Evolutionary conservation across 108 stramenopile species (phyloP).

Genomic region (Skeletonema grethae): DNA sequence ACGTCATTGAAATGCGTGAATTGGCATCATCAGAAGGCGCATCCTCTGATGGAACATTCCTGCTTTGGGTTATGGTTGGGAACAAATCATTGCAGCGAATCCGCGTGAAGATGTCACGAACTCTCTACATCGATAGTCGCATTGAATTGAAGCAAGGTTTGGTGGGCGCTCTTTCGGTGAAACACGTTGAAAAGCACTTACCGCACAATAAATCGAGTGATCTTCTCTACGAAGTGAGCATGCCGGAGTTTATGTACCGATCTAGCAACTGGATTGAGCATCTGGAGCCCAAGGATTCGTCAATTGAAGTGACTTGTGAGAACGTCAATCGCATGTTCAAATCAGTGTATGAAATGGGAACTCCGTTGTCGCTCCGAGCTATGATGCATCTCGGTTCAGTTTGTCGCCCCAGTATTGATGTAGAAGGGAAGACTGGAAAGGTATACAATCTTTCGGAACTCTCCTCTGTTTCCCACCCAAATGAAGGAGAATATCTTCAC

Average conservation of each 20-base stretch:
- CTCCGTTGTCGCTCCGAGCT: constrained; percentile 79
- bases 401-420: constrained; percentile 50
- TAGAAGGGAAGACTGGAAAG: constrained; percentile 44
- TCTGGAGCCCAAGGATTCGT: constrained; percentile 43
- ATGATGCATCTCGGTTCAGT: constrained; percentile 87
- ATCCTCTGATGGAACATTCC: constrained; percentile 80
- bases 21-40: constrained; percentile 67
- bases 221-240: constrained; percentile 87
- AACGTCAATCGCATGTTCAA: constrained; percentile 59
- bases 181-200: constrained; percentile 79
- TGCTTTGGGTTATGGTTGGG: constrained; percentile 92
- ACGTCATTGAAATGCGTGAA: constrained; percentile 93
- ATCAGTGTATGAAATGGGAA: constrained; percentile 87
- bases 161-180: constrained; percentile 45
- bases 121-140: constrained; percentile 73
- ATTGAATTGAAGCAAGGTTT: constrained; percentile 50
- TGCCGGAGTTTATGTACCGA: constrained; percentile 80
- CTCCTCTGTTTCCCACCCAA: constrained; percentile 56
- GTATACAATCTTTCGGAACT: constrained; percentile 68
- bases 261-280: constrained; percentile 63
- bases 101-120: constrained; percentile 80
- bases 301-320: constrained; percentile 49
- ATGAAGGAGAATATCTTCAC: constrained; percentile 71
- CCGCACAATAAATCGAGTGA: constrained; percentile 79
- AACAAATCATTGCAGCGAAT: constrained; percentile 79